Base-by-base conservation (phyloP, 352 stramenopile genomes). In the Saprolegnia diclina region DNA sequence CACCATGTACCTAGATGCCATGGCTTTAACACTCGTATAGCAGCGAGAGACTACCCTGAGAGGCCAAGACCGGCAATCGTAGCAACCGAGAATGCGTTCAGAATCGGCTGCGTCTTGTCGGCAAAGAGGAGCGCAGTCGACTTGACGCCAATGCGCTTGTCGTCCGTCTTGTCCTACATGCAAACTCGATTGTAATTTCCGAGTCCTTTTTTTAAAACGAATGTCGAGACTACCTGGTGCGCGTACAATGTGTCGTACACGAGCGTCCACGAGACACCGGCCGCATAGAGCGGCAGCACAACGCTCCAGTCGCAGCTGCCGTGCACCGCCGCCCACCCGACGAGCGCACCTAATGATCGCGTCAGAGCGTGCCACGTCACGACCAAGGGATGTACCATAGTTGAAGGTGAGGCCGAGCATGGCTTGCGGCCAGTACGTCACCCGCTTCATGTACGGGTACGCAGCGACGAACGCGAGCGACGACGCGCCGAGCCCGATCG, bases 181-280 rank as follows among this genome's bases (percentile, higher is more conserved):
- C 2, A 54, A 5, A 22, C 2, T 6, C 46, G 5, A 29, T 5
- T 6, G 11, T 21, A 59, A 11, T 19, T 3, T 59, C 35, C 24
- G 2, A 11, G 52, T 14, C 42, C 4, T n/a, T 6, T 35, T 35
- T 5, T 35, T 5, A 2, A 35, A 35, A 35, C 29, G 29, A 35
- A 5, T 2, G 29, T n/a, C n/a, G 18, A 46, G 26, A 52, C 44
- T 67, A 72, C 91, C 78, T 99, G 97, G 79, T 99, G 96, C 14
- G 96, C 97, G 80, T 99, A 99, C 24, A 99, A 77, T 16, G 97
- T 99, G 79, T 99, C 97, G 77, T 99, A 99, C n/a, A 99, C 90
- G 32, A 99, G 73, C 21, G 97, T 99, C 97, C 97, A 99, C n/a
- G 85, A 85, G 10, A 99, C 80, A 35, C 96, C 94, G 22, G 86